Evolutionary conservation across 2,329 filamentous ascomycete species (phyloP).

Genomic region (Aureobasidium sp.): DNA sequence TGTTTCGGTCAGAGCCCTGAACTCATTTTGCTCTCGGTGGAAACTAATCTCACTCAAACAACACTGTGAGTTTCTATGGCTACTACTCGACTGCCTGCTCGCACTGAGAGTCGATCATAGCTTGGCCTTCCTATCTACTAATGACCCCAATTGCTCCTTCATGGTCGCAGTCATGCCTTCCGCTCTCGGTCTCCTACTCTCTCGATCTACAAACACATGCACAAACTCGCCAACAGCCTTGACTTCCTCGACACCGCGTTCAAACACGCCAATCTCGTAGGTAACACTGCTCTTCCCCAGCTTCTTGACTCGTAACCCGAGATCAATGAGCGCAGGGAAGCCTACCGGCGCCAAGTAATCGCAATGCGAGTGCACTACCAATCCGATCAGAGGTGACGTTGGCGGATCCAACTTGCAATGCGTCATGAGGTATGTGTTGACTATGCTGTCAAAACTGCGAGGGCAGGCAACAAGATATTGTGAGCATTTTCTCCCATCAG

Average conservation of each 20-base stretch:
- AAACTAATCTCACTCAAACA: no score
- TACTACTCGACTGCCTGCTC: background rate
- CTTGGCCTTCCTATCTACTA: slow-evolving; percentile 22
- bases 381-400: slow-evolving; percentile 64
- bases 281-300: slow-evolving; percentile 80
- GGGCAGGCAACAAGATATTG: background rate
- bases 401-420: slow-evolving; percentile 68
- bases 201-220: slow-evolving; percentile 80
- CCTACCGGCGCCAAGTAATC: slow-evolving; percentile 77
- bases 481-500: background rate
- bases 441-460: slow-evolving; percentile 71
- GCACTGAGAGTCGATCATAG: slow-evolving; percentile 2
- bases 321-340: slow-evolving; percentile 75
- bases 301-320: slow-evolving; percentile 74
- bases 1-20: background rate
- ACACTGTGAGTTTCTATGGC: background rate
- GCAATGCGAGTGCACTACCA: slow-evolving; percentile 79
- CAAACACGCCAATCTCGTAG: slow-evolving; percentile 85
- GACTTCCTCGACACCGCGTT: slow-evolving; percentile 62
- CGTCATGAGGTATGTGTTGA: slow-evolving; percentile 81
- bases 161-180: slow-evolving; percentile 57
- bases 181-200: slow-evolving; percentile 58
- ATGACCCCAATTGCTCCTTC: slow-evolving; percentile 36
- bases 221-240: slow-evolving; percentile 80
- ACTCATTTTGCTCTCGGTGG: background rate